Percentiles rank a stretch among this genome's conserved stretches.
Conservation (phyloP, 2,329 filamentous ascomycete genomes). For the Anisogramma anomala region DNA sequence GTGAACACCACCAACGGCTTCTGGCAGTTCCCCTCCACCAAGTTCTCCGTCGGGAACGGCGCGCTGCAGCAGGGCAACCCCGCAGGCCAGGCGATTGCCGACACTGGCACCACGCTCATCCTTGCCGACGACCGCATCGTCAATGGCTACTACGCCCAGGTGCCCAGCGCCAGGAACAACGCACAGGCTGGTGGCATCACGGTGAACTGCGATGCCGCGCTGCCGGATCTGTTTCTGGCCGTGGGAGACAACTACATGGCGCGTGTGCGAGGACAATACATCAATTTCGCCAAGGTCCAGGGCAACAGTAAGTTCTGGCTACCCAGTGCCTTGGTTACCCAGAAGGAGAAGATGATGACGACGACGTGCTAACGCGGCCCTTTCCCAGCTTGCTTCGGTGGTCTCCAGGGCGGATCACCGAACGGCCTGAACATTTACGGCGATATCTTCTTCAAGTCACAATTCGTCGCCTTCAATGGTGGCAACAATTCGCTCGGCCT, state of each 20-base stretch:
- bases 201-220: conserved; percentile 33
- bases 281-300: conserved; percentile 41
- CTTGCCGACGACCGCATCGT: conserved; percentile 44
- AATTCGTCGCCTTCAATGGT: conserved; percentile 46
- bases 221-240: conserved; percentile 41
- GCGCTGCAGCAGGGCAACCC: conserved; percentile 24
- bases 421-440: conserved; percentile 50
- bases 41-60: conserved; percentile 41
- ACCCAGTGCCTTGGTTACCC: neutral
- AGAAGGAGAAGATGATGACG: neutral
- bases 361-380: neutral
- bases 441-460: conserved; percentile 50
- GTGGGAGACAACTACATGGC: conserved; percentile 48
- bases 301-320: conserved; percentile 35
- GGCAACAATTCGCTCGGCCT: conserved; percentile 44
- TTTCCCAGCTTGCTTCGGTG: conserved; percentile 49
- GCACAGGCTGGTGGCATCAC: conserved; percentile 31
- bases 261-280: conserved; percentile 38
- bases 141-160: conserved; percentile 35
- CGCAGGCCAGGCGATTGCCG: conserved; percentile 37
- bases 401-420: conserved; percentile 46
- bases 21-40: conserved; percentile 53
- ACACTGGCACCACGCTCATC: conserved; percentile 53
- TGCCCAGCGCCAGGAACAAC: conserved; percentile 32
- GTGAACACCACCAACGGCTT: conserved; percentile 53